Evolutionary conservation across 768 basidiomycete species (phyloP), one percentile per base, ranked within the genome.

Genomic region (Tulasnella sp.): DNA sequence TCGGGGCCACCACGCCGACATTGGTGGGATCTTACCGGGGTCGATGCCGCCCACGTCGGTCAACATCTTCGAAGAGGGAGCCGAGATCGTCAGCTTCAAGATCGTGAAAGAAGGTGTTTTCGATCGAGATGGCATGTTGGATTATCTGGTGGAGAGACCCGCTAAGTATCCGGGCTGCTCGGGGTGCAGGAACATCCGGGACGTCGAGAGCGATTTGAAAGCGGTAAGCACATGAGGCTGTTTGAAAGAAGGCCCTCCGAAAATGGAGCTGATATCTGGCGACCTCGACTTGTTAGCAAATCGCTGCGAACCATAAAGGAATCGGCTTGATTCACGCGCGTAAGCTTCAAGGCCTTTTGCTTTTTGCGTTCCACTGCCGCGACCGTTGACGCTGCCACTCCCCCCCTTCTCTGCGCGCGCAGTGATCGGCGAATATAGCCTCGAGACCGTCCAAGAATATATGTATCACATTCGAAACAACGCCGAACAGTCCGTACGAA

Each of bases 41-140:
- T 96, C 94, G 48, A 99, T 98, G 97, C 97, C 97, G 0, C 96
- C 97, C 0, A 96, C 94, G 2, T 93, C 93, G 16, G 92, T 93
- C 81, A 95, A 90, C 81, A 92, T 98, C 68, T 97, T 94, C 83
- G 94, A 99, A 84, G 97, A 99, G 84, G 97, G 97, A 27, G 97
- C 97, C 0, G 90, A 96, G 83, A 92, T 98, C 75, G 89, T 92
- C 82, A 93, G 92, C 84, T 94, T 98, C 89, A 98, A 97, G 85
- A 91, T 99, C 80, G 97, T 99, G 10, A 88, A 90, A 68, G 89
- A 88, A 18, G 95, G 96, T 1, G 85, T 93, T 4, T 98, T 96
- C 84, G 92, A 98, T 85, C 87, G 88, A 71, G 88, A 91, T 34
- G 92, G 92, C 0, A 86, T 99, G 38, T 83, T 91, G 56, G 91